A percentile compares a stretch with the other conserved stretches of the same genome.
Evolutionary conservation across 306 rosid genomes (phyloP).

Genomic region (Vigna nakashimae): DNA sequence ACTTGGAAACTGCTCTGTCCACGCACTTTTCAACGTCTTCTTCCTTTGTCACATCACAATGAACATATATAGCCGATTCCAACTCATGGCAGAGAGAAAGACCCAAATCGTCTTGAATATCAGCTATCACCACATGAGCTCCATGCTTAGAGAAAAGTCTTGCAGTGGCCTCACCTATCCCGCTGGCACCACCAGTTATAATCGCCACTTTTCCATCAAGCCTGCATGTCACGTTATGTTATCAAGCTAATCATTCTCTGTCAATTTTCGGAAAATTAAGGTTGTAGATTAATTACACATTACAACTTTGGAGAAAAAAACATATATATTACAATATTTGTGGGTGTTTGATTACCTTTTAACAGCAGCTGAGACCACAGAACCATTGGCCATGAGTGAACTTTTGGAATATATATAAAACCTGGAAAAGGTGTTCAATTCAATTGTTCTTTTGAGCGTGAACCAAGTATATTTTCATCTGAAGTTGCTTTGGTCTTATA

Average conservation of each 20-base stretch:
- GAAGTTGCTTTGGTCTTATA: too few relatives aligned
- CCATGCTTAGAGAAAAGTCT: slow-evolving; percentile 60
- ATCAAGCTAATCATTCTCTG: background rate
- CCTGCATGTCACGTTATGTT: slow-evolving; percentile 14
- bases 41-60: slow-evolving; percentile 61
- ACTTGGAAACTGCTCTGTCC: slow-evolving; percentile 39
- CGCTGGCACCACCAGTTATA: slow-evolving; percentile 53
- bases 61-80: slow-evolving; percentile 41
- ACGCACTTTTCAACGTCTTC: slow-evolving; percentile 45
- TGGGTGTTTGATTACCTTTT: too few relatives aligned
- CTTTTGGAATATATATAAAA: too few relatives aligned
- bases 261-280: too few relatives aligned
- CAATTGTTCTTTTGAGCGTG: too few relatives aligned
- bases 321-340: too few relatives aligned
- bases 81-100: slow-evolving; percentile 41
- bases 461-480: too few relatives aligned
- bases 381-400: too few relatives aligned
- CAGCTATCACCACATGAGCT: slow-evolving; percentile 58
- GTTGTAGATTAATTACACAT: too few relatives aligned
- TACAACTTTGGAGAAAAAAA: too few relatives aligned
- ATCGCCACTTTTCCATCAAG: slow-evolving; percentile 72
- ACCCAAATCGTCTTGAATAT: slow-evolving; percentile 53
- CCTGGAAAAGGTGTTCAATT: too few relatives aligned
- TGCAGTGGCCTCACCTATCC: slow-evolving; percentile 57
- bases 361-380: too few relatives aligned